Conservation (phyloP, 495 filamentous ascomycete species). For the Aspergillus sparsus region DNA sequence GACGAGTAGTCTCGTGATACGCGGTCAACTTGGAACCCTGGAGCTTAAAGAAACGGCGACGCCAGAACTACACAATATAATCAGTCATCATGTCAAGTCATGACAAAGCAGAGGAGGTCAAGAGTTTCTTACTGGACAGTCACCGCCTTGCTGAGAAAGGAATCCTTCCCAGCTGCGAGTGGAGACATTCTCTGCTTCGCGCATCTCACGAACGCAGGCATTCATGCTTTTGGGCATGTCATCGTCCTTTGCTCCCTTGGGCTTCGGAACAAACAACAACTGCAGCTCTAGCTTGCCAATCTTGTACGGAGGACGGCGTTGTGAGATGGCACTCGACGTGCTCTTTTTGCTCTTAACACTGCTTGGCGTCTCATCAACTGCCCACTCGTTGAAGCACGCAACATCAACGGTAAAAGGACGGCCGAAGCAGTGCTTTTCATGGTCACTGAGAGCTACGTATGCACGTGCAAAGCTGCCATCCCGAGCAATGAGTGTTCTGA, state of each 20-base stretch:
- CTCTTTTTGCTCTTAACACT: slow-evolving; percentile 91
- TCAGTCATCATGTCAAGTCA: slow-evolving; percentile 21
- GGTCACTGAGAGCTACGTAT: slow-evolving; percentile 89
- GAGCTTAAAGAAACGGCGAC: slow-evolving; percentile 94
- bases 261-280: slow-evolving; percentile 89
- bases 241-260: slow-evolving; percentile 83
- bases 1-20: slow-evolving; percentile 91
- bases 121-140: slow-evolving; percentile 80
- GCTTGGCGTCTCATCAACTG: slow-evolving; percentile 74
- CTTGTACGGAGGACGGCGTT: slow-evolving; percentile 83
- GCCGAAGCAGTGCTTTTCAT: slow-evolving; percentile 82
- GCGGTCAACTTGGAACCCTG: slow-evolving; percentile 88
- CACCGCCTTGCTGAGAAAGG: slow-evolving; percentile 93
- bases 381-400: slow-evolving; percentile 98
- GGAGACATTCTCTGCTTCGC: slow-evolving; percentile 75
- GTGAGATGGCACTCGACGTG: slow-evolving; percentile 56
- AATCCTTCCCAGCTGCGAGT: slow-evolving; percentile 79
- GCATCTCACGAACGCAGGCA: slow-evolving; percentile 86
- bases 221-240: slow-evolving; percentile 99
- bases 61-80: slow-evolving; percentile 72
- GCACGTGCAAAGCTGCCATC: slow-evolving; percentile 93
- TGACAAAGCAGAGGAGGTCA: slow-evolving; percentile 13
- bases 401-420: slow-evolving; percentile 84
- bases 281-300: slow-evolving; percentile 93
- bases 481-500: slow-evolving; percentile 79